Evolutionary conservation across 148 eudicot species (phyloP), one percentile per base, ranked within the genome.

Genomic region (Silene uniflora): DNA sequence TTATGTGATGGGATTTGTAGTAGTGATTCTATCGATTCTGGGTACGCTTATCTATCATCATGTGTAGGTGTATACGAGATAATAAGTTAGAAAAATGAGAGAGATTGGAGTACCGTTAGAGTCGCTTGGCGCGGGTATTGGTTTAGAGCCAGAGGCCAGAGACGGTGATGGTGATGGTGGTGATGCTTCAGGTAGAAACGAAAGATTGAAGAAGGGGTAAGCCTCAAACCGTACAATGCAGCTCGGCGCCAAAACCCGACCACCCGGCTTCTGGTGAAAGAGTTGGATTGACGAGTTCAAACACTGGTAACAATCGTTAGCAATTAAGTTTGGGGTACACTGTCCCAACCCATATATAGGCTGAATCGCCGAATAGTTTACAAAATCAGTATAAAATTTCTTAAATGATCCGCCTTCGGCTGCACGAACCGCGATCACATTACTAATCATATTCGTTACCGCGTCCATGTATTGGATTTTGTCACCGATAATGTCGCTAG

Each of bases 151-250:
- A 52, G 52, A 7, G n/a, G 65, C 56, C 35, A 32, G 0, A 39
- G 44, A 7, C 21, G 42, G 21, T 11, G 56, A 52, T 29, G 46
- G 69, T 52, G 21, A 17, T 0, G 73, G 60, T 10, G 62, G 29
- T 10, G 72, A 9, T 27, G 72, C 19, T 13, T 9, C 17, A 3
- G 72, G 72, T 13, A 44, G 17, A 44, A 19, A 68, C 1, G 72
- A 52, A 6, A 71, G 61, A 6, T 61, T 75, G 55, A 61, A 81
- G 29, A 84, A 84, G 18, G 61, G 71, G 5, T 73, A 69, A 2
- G 23, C 39, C 61, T 84, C 87, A 49, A 58, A 81, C 55, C 81
- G 76, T 18, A 79, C 8, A 19, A 24, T 64, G 59, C 85, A 76
- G 42, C 79, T 79, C 17, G 77, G 81, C 11, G 23, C 39, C 64